Evolutionary conservation across 371 early-diverging fungal genomes (phyloP).

Genomic region (Umbelopsis sp.): DNA sequence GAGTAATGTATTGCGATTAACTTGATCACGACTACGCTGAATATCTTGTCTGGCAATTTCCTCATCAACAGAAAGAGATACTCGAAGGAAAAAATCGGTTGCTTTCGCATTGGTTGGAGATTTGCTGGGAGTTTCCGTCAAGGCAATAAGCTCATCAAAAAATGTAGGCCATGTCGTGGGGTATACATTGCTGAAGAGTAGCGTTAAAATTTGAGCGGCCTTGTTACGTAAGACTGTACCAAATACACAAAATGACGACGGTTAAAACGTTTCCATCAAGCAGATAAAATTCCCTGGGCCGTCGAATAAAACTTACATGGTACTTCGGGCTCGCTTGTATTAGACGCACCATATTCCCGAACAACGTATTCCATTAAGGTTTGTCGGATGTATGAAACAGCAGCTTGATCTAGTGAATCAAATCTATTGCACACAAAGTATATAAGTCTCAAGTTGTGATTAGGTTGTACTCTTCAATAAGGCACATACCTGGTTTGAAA

Average conservation of each 20-base stretch:
- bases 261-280: not conserved
- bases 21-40: conserved; percentile 73
- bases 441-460: too few relatives aligned
- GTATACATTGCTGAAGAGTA: conserved; percentile 84
- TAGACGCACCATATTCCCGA: conserved; percentile 62
- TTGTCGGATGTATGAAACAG: conserved; percentile 64
- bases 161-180: conserved; percentile 87
- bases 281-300: too few relatives aligned
- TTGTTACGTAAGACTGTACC: conserved; percentile 81
- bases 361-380: conserved; percentile 75
- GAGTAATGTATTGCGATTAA: conserved; percentile 76
- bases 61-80: conserved; percentile 86
- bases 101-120: conserved; percentile 56
- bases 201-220: conserved; percentile 81
- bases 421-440: conserved; percentile 38
- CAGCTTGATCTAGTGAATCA: conserved; percentile 55
- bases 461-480: too few relatives aligned
- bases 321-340: conserved; percentile 53
- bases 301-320: conserved; percentile 45
- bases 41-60: conserved; percentile 84
- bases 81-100: conserved; percentile 81
- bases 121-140: conserved; percentile 57
- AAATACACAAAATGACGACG: conserved; percentile 3
- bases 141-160: conserved; percentile 80
- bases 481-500: conserved; percentile 61